phyloP scores from a whole-genome alignment of 2,329 filamentous ascomycete genomes.

The Fragosphaeria purpurea region DNA sequence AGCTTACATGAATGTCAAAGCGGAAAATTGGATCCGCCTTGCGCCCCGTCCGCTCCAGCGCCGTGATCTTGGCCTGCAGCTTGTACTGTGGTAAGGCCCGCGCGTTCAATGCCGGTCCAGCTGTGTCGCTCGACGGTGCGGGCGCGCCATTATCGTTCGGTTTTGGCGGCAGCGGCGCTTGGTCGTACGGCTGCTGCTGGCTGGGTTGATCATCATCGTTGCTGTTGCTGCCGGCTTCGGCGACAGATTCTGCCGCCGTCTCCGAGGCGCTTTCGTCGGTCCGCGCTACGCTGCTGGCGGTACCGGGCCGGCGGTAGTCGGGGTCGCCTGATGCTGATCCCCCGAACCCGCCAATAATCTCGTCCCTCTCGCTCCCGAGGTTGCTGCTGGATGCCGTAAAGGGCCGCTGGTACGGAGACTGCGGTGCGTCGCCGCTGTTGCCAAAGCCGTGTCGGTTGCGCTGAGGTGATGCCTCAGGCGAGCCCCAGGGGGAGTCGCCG shows the following conservation, averaged over 20 bases:
- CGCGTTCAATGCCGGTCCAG: no score
- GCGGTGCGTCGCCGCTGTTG: constrained; percentile 28
- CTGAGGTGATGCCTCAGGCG: constrained; percentile 40
- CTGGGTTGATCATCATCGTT: constrained; percentile 19
- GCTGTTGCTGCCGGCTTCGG: constrained; percentile 15
- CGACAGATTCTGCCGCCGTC: constrained; percentile 10
- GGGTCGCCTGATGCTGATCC: constrained; percentile 26
- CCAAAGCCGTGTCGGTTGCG: constrained; percentile 34
- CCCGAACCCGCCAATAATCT: constrained; percentile 15
- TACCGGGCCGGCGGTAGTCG: constrained; percentile 35
- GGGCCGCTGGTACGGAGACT: constrained; percentile 28
- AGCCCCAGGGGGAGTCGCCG: constrained; percentile 47
- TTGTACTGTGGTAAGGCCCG: constrained; percentile 59
- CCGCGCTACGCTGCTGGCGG: constrained; percentile 35
- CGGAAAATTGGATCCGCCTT: constrained; percentile 81
- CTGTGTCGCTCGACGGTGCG: background rate
- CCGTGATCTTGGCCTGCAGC: constrained; percentile 90
- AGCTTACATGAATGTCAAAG: constrained; percentile 88
- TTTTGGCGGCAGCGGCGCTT: constrained; percentile 3
- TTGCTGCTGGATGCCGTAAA: constrained; percentile 32
- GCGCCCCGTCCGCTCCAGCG: constrained; percentile 81
- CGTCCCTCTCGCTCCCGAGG: constrained; percentile 26
- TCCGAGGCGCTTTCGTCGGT: constrained; percentile 22
- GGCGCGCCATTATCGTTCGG: background rate
- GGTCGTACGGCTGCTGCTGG: constrained; percentile 13